Base-by-base conservation (phyloP, 176 grass and related monocot genomes). In the Poa pratensis region DNA sequence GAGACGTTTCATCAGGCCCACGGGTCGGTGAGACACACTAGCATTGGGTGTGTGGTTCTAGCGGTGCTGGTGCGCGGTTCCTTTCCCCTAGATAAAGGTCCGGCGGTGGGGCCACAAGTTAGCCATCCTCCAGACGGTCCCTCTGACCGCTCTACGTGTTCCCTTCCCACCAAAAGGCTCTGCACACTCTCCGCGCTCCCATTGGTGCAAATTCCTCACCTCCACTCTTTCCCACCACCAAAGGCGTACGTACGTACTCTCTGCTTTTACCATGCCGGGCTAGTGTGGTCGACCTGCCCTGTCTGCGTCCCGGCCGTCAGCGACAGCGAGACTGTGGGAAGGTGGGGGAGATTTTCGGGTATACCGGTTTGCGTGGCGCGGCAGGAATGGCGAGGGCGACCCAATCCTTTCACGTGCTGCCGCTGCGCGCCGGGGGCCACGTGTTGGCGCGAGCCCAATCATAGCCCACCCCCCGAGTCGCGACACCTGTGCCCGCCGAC, bases 381-480 rank as follows among this genome's bases (percentile, higher is more conserved):
- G 75, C 57, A 24, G 45, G 52, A 32, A 64, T 18, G 64, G 66
- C 9, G 59, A 55, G 26, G 27, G 1, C 66, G 22, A 5, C 74
- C 74, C 85, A 83, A 86, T 87, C n/a, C 24, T 24, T 49, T 37
- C 19, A 27, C 86, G 86, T 91, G 86, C 58, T 55, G 0, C 24
- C 53, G 82, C 84, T 63, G 61, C 70, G 1, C 23, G 7, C 0
- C 1, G 7, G 35, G 83, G 45, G 86, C 80, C 94, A 95, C 90
- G 94, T 81, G 84, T 87, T 80, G 80, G 1, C 35, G 48, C 48
- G 28, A 13, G 16, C 22, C 88, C 94, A 91, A 85, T 85, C 69
- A 60, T 62, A 7, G 28, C 51, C 9, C 55, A 39, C 54, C n/a
- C 39, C 32, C 6, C 1, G 8, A 6, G 2, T 13, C 24, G 3